Conservation (phyloP, 805 yeast species). For the Yarrowia bubula region DNA sequence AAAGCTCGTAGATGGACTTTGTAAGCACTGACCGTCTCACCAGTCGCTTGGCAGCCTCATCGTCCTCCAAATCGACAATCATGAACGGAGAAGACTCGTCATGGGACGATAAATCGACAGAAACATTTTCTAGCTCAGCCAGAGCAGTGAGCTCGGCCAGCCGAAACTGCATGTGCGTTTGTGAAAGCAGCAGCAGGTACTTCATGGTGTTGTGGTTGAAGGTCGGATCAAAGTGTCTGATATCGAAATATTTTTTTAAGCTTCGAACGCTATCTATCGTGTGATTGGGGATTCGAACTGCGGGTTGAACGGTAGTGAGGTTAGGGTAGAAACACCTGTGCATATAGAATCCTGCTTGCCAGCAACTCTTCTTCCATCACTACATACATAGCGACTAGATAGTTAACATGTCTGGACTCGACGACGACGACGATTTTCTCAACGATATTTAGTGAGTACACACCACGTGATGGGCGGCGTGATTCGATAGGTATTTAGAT, state of each 20-base stretch:
- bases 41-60: conserved; percentile 62
- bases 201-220: conserved; percentile 37
- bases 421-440: conserved; percentile 92
- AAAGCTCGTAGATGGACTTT: conserved; percentile 76
- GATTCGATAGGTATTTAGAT: conserved; percentile 3
- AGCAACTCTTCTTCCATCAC: not conserved
- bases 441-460: conserved; percentile 70
- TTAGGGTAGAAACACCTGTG: not conserved
- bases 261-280: too few relatives aligned
- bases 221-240: not conserved
- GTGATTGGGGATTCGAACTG: not conserved
- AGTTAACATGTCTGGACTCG: conserved; percentile 57
- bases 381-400: conserved; percentile 10
- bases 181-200: conserved; percentile 82
- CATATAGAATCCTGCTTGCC: too few relatives aligned
- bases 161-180: conserved; percentile 75
- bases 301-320: too few relatives aligned
- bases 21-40: conserved; percentile 67
- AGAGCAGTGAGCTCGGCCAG: conserved; percentile 79
- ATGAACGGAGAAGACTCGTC: conserved; percentile 64
- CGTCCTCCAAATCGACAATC: conserved; percentile 62
- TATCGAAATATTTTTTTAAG: not conserved
- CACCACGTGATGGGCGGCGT: not conserved
- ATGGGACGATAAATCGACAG: conserved; percentile 59
- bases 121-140: conserved; percentile 60